Evolutionary conservation across 371 early-diverging fungal genomes (phyloP).

Genomic region (Zychaea mexicana): DNA sequence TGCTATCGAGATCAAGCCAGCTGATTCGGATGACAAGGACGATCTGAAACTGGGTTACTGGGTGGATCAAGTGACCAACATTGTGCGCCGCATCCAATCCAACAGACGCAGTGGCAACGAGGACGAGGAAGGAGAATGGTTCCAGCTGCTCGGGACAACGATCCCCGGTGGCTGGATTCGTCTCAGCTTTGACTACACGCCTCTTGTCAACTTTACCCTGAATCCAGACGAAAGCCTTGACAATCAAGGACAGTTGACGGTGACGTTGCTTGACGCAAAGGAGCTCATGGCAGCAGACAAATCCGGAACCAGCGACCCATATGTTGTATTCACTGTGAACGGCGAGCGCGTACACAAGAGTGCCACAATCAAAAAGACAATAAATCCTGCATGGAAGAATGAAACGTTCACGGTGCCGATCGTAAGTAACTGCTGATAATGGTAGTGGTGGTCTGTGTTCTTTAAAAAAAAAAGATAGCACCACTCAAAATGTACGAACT

Average conservation of each 20-base stretch:
- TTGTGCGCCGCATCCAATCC: constrained; percentile 41
- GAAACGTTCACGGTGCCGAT: constrained; percentile 72
- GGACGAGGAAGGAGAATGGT: constrained; percentile 36
- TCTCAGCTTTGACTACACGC: constrained; percentile 54
- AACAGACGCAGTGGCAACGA: constrained; percentile 14
- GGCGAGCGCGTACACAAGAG: constrained; percentile 82
- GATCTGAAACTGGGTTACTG: constrained; percentile 38
- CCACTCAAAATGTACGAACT: too few relatives aligned
- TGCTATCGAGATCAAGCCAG: constrained; percentile 52
- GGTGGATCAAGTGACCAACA: constrained; percentile 32
- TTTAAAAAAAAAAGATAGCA: background rate
- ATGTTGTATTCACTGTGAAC: constrained; percentile 72
- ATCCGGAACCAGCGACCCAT: constrained; percentile 79
- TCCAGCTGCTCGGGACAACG: constrained; percentile 39
- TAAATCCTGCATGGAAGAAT: constrained; percentile 81
- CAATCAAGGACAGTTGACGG: constrained; percentile 56
- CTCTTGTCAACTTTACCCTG: constrained; percentile 47
- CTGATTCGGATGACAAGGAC: constrained; percentile 32
- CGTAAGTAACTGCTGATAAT: constrained; percentile 41
- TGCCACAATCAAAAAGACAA: constrained; percentile 73
- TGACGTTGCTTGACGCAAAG: constrained; percentile 48
- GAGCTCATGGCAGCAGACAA: constrained; percentile 58
- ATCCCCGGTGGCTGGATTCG: constrained; percentile 40
- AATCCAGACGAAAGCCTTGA: constrained; percentile 64
- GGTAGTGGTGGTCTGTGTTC: background rate